Conservation (phyloP, 306 rosid genomes). For the Corylus heterophylla region DNA sequence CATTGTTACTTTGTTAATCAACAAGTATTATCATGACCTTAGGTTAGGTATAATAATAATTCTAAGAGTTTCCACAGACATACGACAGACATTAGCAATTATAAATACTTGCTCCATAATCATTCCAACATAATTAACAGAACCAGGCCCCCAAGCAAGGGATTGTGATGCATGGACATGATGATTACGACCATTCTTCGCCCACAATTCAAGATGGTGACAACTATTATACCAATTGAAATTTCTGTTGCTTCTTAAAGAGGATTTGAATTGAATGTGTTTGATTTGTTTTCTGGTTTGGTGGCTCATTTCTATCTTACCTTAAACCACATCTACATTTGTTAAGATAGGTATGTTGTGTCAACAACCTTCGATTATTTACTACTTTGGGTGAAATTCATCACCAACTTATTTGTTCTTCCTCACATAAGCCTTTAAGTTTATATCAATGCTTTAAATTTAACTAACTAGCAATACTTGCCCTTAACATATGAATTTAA, state of each 20-base stretch:
- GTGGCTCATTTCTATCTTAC: slow-evolving; percentile 15
- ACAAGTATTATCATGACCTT: neutral
- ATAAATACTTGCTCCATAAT: slow-evolving; percentile 30
- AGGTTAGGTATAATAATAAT: neutral
- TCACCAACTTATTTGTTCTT: slow-evolving; percentile 13
- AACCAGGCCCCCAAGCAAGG: slow-evolving; percentile 48
- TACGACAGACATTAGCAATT: neutral
- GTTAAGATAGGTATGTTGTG: slow-evolving; percentile 14
- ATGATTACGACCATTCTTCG: slow-evolving; percentile 49
- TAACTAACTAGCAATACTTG: no score
- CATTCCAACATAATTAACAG: slow-evolving; percentile 44
- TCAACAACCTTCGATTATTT: slow-evolving; percentile 19
- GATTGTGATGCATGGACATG: slow-evolving; percentile 26
- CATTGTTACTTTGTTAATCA: neutral
- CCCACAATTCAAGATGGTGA: slow-evolving; percentile 33
- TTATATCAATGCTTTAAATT: no score
- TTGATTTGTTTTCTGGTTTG: slow-evolving; percentile 26
- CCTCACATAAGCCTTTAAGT: neutral
- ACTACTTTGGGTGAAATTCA: neutral
- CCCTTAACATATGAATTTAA: no score
- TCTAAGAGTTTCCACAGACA: neutral
- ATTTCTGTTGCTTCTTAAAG: neutral
- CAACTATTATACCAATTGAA: neutral
- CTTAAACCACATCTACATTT: neutral
- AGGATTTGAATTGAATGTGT: neutral